Percentiles rank a stretch among this genome's conserved stretches.
These are phyloP conservation scores for Coemansia sp. DNA, from an alignment of 192 early-diverging fungal genomes.

Conservation along the genomic window DNA sequence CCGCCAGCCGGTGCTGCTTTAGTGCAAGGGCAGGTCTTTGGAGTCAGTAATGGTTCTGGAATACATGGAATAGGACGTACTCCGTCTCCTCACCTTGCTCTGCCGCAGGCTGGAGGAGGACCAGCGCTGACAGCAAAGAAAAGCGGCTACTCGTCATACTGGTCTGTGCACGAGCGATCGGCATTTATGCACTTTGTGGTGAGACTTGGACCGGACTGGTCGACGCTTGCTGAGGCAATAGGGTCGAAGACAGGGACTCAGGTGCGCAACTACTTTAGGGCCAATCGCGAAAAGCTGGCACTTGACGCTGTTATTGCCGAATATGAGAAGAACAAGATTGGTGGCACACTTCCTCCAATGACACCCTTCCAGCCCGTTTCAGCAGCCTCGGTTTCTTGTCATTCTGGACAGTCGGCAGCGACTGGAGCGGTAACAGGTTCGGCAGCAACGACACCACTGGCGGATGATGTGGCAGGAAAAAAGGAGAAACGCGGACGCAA, in stretches of 20 bases:
- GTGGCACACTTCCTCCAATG: constrained; percentile 31
- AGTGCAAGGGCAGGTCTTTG: background rate
- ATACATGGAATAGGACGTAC: constrained; percentile 3
- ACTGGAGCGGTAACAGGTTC: constrained; percentile 5
- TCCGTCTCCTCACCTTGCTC: background rate
- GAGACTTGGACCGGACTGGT: constrained; percentile 77
- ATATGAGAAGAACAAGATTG: constrained; percentile 33
- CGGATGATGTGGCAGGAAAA: constrained; percentile 4
- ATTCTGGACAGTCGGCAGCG: background rate
- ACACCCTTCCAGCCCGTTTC: constrained; percentile 17
- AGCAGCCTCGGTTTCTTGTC: background rate
- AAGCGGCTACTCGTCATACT: constrained; percentile 76
- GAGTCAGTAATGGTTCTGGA: background rate
- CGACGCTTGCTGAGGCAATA: constrained; percentile 67
- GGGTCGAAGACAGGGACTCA: constrained; percentile 81
- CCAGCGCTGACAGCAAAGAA: constrained; percentile 40
- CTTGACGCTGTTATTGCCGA: constrained; percentile 53
- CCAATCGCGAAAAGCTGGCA: constrained; percentile 58
- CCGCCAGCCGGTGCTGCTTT: background rate
- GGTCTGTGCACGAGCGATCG: constrained; percentile 79
- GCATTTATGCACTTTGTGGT: constrained; percentile 69
- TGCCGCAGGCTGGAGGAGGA: background rate
- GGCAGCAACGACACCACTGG: background rate
- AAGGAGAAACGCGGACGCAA: constrained; percentile 49
- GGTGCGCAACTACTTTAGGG: constrained; percentile 79